Percentiles rank a stretch among this genome's conserved stretches.
phyloP scores from a whole-genome alignment of 1,139 yeast species.

The Debaryomyces udenii region DNA sequence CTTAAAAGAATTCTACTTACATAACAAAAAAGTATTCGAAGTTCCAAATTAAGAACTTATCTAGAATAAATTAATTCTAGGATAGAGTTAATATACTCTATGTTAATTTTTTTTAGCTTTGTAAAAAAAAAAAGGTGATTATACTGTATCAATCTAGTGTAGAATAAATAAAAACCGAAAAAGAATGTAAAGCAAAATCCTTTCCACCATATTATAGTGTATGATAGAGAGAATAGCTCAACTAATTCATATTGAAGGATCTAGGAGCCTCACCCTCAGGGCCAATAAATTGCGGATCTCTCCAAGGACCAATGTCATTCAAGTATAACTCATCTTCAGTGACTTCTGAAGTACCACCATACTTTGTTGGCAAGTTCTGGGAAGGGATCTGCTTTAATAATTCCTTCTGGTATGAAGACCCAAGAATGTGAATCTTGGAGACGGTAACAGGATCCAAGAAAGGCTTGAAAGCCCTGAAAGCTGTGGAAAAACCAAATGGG shows the following conservation, averaged over 20 bases:
- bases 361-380: conserved; percentile 87
- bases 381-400: conserved; percentile 89
- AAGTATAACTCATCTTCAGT: conserved; percentile 80
- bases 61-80: no score
- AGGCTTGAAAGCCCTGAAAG: conserved; percentile 86
- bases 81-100: no score
- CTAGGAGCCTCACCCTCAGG: conserved; percentile 87
- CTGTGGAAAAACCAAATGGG: conserved; percentile 96
- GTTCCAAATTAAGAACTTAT: no score
- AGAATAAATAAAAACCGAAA: not conserved
- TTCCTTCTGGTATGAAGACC: conserved; percentile 76
- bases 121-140: not conserved
- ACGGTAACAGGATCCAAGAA: conserved; percentile 98
- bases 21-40: no score
- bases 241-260: conserved; percentile 31
- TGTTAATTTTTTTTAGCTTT: no score
- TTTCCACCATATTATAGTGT: no score
- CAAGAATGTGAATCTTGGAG: conserved; percentile 87
- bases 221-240: not conserved
- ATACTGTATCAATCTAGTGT: not conserved
- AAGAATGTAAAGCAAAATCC: not conserved
- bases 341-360: conserved; percentile 79
- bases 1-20: no score
- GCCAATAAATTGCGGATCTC: conserved; percentile 80
- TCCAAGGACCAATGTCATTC: conserved; percentile 97